phyloP scores from a whole-genome alignment of 768 basidiomycete genomes.

The Amanita rimosa region DNA sequence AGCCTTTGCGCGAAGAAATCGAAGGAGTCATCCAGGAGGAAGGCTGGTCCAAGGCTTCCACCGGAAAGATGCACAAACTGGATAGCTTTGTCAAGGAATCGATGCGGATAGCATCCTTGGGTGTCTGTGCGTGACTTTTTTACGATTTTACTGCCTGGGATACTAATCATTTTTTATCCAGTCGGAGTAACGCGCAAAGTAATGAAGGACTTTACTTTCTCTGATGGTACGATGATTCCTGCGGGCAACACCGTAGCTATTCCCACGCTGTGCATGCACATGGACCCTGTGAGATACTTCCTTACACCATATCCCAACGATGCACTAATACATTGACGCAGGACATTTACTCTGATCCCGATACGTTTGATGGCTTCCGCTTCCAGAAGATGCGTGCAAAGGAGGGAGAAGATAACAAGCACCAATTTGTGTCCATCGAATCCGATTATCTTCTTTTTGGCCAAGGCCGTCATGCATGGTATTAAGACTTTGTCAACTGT shows the following conservation, averaged over 20 bases:
- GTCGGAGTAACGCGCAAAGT: constrained; percentile 19
- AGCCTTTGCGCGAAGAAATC: constrained; percentile 31
- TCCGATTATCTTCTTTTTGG: constrained; percentile 24
- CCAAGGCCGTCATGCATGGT: constrained; percentile 14
- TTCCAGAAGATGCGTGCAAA: constrained; percentile 21
- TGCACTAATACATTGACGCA: background rate
- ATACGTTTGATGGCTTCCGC: constrained; percentile 29
- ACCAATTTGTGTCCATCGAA: constrained; percentile 20
- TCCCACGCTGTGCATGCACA: constrained; percentile 7
- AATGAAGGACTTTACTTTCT: constrained; percentile 26
- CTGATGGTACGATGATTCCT: constrained; percentile 16
- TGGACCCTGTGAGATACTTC: background rate
- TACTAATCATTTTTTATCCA: constrained; percentile 11
- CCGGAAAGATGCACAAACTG: constrained; percentile 28
- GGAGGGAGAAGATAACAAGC: constrained; percentile 15
- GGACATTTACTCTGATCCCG: constrained; percentile 22
- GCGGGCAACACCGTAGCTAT: constrained; percentile 13
- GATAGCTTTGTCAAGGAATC: constrained; percentile 36
- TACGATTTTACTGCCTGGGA: constrained; percentile 8
- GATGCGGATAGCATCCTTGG: constrained; percentile 16
- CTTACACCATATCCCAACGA: background rate
- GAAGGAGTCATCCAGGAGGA: constrained; percentile 22
- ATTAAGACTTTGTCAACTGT: background rate
- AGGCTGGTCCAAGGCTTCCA: constrained; percentile 24
- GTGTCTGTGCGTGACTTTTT: constrained; percentile 11